Base-by-base conservation (phyloP, 768 basidiomycete species). In the Termitomyces sp. region DNA sequence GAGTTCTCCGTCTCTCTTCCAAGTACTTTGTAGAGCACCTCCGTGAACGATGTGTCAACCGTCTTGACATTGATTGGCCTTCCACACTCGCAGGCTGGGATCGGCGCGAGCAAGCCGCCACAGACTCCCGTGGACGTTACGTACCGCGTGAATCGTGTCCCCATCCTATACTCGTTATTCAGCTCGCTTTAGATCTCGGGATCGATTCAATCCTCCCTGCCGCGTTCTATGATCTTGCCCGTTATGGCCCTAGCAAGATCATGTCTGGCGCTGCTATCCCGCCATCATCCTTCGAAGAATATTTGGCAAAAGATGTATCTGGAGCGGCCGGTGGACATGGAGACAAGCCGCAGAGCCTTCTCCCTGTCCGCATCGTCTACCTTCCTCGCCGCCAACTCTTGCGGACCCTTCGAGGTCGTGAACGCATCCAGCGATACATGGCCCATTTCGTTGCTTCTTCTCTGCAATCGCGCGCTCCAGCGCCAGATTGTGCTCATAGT, bases 11-110 rank as follows among this genome's bases (percentile, higher is more conserved):
- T 5, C 70, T 90, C 1, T 87, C 88, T 1, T 79, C 81, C 30
- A 91, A 91, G 68, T 91, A 91, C 66, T 74, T 90, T 49, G 83
- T 88, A 53, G 80, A 86, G 37, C 78, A 82, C 54, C 81, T 89
- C 30, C 82, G 84, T 0, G 62, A 72, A 42, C 83, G 76, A 40
- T 88, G 87, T 60, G 69, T 90, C 22, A 66, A 69, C 3, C 83
- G 82, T 11, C 77, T 91, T 17, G 68, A 72, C 15, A 65, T 71
- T 32, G 86, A 88, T 65, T 91, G 86, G 83, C 88, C 88, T 0
- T 63, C 77, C 5, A 82, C 84, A 1, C 81, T 90, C 22, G 66
- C 67, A 1, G 84, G 76, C 17, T 91, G 88, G 88, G 88, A 91
- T 63, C 62, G 59, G 19, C 78, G 89, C 22, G 88, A 91, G 61